Base-by-base conservation (phyloP, 164 flowering plant genomes). In the Taxillus chinensis region DNA sequence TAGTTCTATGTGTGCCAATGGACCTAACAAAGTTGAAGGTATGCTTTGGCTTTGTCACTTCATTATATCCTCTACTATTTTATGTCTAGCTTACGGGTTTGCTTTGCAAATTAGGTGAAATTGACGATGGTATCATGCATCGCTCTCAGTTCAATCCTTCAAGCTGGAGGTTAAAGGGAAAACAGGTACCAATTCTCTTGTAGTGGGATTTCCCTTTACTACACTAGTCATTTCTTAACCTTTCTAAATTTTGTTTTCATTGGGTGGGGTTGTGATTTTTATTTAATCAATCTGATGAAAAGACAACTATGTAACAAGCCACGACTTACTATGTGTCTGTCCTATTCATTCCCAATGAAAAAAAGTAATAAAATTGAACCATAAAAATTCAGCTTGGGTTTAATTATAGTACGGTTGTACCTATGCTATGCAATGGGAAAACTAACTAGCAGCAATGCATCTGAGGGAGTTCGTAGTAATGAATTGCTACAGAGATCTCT, bases 11-110 rank as follows among this genome's bases (percentile, higher is more conserved):
- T 13, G 54, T 15, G 59, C 39, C 13, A 11, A 48, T 61, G 61
- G 63, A 27, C 42, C 5, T 54, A 67, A 67, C 40, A 59, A 45
- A 59, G 58, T n/a, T n/a, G 61, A 67, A 70, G 82, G 83, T 77
- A 61, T 66, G 14, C n/a, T 55, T 45, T 60, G 55, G 27, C 51
- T 64, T 11, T 39, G 2, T 68, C 56, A 40, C 39, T 58, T 37
- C 50, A 41, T 54, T 38, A 17, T 39, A 0, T 4, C 5, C 5
- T 55, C 16, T 48, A 16, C 13, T 7, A 17, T 57, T 8, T 61
- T 27, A 41, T 14, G 60, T 40, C 58, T 62, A 17, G 52, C 17
- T 51, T 45, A 42, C 15, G 6, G 60, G 42, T 56, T 67, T 41
- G 7, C 27, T 48, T 69, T 45, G 41, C 2, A 12, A 39, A 41